Percentiles rank a stretch among this genome's conserved stretches.
These are phyloP conservation scores for Quillaja saponaria DNA, from an alignment of 306 rosid species.

Conservation along the genomic window DNA sequence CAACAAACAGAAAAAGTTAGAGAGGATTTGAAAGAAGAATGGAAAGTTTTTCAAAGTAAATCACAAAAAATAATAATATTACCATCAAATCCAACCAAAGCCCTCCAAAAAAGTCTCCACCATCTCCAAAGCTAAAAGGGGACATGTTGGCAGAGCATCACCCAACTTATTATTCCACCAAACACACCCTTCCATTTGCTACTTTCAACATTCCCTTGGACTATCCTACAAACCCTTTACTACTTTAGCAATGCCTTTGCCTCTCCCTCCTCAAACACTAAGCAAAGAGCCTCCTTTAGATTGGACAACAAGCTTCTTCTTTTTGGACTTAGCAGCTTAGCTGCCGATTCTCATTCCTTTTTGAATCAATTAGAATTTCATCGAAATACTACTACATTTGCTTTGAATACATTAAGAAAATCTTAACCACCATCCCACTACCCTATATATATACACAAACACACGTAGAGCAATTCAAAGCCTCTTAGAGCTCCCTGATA, in stretches of 20 bases:
- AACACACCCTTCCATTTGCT: conserved; percentile 79
- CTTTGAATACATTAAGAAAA: conserved; percentile 21
- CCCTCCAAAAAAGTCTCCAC: conserved; percentile 34
- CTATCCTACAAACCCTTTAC: conserved; percentile 48
- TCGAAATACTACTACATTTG: conserved; percentile 33
- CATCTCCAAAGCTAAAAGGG: conserved; percentile 40
- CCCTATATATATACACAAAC: conserved; percentile 36
- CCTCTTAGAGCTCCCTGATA: conserved; percentile 19
- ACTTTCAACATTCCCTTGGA: conserved; percentile 76
- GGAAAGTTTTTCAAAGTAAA: conserved; percentile 18
- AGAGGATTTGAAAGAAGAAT: conserved; percentile 9
- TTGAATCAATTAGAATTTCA: conserved; percentile 45
- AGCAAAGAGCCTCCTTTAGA: conserved; percentile 42
- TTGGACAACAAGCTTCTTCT: conserved; percentile 68
- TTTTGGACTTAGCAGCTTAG: conserved; percentile 59
- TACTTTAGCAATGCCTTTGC: conserved; percentile 45
- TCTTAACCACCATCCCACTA: conserved; percentile 34
- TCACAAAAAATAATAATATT: conserved; percentile 5
- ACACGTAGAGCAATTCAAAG: conserved; percentile 20
- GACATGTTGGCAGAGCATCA: conserved; percentile 53
- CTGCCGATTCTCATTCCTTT: conserved; percentile 69
- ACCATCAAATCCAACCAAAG: conserved; percentile 26
- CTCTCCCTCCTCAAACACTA: conserved; percentile 44
- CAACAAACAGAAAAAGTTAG: conserved; percentile 45
- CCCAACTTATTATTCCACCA: conserved; percentile 75